Conservation (phyloP, 2,329 filamentous ascomycete species). For the Paracamarosporium sp. region DNA sequence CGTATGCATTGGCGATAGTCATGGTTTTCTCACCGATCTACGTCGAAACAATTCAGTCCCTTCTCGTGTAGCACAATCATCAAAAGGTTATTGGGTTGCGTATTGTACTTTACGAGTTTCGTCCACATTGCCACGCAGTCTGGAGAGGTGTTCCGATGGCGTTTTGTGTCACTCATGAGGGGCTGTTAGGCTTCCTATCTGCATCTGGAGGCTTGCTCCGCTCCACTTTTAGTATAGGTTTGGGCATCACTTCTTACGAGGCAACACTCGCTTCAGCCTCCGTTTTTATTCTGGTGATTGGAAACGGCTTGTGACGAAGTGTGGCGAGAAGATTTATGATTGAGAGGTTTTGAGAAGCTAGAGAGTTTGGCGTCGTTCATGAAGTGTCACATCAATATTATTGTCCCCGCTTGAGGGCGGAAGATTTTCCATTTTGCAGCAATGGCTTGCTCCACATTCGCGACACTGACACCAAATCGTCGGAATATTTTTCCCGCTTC, state of each 20-base stretch:
- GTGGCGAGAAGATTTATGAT: background rate
- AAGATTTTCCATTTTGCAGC: background rate
- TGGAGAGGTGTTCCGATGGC: background rate
- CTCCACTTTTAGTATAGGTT: slow-evolving; percentile 7
- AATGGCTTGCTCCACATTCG: background rate
- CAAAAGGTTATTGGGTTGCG: slow-evolving; percentile 9
- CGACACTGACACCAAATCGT: background rate
- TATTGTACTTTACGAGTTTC: slow-evolving; percentile 5
- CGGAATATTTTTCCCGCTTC: background rate
- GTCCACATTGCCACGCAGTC: background rate
- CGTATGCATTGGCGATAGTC: background rate
- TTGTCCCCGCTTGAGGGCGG: background rate
- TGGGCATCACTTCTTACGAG: slow-evolving; percentile 16
- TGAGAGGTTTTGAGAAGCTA: background rate
- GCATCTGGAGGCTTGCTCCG: slow-evolving; percentile 10
- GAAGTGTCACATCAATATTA: background rate
- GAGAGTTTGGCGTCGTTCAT: background rate
- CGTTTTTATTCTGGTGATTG: too few relatives aligned
- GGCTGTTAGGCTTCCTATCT: background rate
- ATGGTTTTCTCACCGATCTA: background rate
- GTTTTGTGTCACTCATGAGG: background rate
- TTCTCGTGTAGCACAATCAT: slow-evolving; percentile 9
- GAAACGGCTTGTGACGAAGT: slow-evolving; percentile 1
- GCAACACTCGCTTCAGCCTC: slow-evolving; percentile 15
- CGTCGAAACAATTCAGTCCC: background rate